Percentiles rank a stretch among this genome's conserved stretches.
Evolutionary conservation across 805 yeast genomes (phyloP).

Genomic region (Ogataea paradorogensis): DNA sequence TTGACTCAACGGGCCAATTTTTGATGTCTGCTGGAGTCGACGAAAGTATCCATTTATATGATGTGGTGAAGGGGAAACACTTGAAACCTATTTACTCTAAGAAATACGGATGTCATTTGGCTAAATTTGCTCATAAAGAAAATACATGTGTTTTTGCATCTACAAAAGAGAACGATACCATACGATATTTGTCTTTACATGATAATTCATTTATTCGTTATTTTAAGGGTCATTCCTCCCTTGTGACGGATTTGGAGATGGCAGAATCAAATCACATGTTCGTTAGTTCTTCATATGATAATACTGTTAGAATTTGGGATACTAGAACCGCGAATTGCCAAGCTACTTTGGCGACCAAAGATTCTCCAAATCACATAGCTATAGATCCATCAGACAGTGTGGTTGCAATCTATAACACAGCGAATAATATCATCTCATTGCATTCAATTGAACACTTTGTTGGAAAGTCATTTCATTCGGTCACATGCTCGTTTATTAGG

Average conservation of each 20-base stretch:
- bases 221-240: constrained; percentile 81
- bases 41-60: constrained; percentile 81
- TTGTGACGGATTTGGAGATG: constrained; percentile 70
- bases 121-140: constrained; percentile 69
- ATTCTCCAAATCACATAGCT: constrained; percentile 42
- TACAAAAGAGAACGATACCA: constrained; percentile 71
- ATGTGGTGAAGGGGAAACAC: constrained; percentile 64
- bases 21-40: constrained; percentile 75
- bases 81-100: constrained; percentile 71
- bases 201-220: constrained; percentile 81
- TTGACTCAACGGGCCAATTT: constrained; percentile 79
- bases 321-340: constrained; percentile 61
- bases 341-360: constrained; percentile 55
- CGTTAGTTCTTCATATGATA: constrained; percentile 68
- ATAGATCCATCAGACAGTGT: constrained; percentile 84
- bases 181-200: constrained; percentile 72
- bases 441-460: constrained; percentile 62
- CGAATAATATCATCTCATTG: constrained; percentile 46
- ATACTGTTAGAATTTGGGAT: constrained; percentile 88
- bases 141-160: constrained; percentile 76
- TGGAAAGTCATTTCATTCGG: constrained; percentile 51
- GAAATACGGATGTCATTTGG: constrained; percentile 89
- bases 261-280: constrained; percentile 66
- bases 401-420: constrained; percentile 60
- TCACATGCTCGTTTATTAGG: constrained; percentile 33